Evolutionary conservation across 148 eudicot genomes (phyloP), one percentile per base, ranked within the genome.

Genomic region (Diospyros kaki): DNA sequence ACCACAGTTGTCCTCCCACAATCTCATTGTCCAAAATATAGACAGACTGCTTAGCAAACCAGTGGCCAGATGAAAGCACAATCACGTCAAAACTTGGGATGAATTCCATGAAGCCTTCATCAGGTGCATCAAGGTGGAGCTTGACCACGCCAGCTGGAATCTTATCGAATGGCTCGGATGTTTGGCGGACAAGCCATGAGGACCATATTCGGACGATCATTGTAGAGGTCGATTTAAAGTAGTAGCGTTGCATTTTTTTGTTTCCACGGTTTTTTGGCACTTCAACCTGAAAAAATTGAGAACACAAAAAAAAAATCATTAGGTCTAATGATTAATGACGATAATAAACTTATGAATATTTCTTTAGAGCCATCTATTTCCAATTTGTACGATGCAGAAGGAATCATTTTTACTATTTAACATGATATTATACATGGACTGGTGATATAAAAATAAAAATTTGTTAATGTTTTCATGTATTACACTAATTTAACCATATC

Each of bases 1-100:
- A 71, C 98, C 98, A 92, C 58, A 92, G 66, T 77, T 94, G 98
- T 60, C 96, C 91, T 48, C 98, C 98, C 15, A 92, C 92, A 48
- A 92, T 90, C 87, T 90, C 92, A 44, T 94, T 86, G 78, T 90
- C 90, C 77, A 92, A 67, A 62, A 90, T 64, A 78, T 94, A 94
- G 55, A 87, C 83, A 0, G 98, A 94, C 70, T 85, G 89, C 80
- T 94, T 94, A 4, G 98, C 97, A 68, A 94, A 94, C 98, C 98
- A 94, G 80, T 94, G 98, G 69, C 98, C 98, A 9, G 98, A 94
- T 64, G 98, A 94, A 68, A 94, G 92, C 69, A 94, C 89, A 42
- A 92, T 74, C 50, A 94, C 97, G 66, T 94, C 95, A 71, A 87
- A 90, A 5, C 44, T 75, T 1, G 87, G 78, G 71, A 88, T 71